Percentiles rank a stretch among this genome's conserved stretches.
These are phyloP conservation scores for Grigorovia jiainica DNA, from an alignment of 805 yeast species.

Conservation along the genomic window DNA sequence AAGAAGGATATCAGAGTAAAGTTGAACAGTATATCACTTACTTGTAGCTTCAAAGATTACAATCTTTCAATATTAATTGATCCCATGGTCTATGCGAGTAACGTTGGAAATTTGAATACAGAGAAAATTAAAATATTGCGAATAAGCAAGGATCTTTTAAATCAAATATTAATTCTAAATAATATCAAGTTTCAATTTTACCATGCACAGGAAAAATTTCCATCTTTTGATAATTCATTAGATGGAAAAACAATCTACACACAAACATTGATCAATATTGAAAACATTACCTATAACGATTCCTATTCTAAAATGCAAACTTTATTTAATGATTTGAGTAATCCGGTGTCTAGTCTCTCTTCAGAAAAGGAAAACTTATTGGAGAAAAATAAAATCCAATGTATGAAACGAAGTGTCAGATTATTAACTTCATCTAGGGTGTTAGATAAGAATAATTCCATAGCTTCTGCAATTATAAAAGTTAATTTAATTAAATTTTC, in stretches of 20 bases:
- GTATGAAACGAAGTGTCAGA: slow-evolving; percentile 20
- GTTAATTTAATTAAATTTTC: slow-evolving; percentile 8
- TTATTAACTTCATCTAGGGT: slow-evolving; percentile 20
- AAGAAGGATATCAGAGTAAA: not conserved
- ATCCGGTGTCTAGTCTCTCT: not conserved
- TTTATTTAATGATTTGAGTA: not conserved
- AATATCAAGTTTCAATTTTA: not conserved
- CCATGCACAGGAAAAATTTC: not conserved
- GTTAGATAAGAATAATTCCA: slow-evolving; percentile 12
- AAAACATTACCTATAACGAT: not conserved
- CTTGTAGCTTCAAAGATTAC: not conserved
- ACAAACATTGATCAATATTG: not conserved
- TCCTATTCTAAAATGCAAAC: not conserved
- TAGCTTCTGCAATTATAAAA: slow-evolving; percentile 11
- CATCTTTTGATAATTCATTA: not conserved
- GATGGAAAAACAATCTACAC: slow-evolving; percentile 1
- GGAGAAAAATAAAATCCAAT: not conserved
- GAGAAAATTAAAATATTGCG: not conserved
- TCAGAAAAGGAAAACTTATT: not conserved
- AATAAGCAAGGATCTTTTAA: not conserved
- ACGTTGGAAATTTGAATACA: not conserved
- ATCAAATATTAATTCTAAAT: slow-evolving; percentile 1
- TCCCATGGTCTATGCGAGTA: slow-evolving; percentile 2
- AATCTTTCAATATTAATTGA: slow-evolving; percentile 4
- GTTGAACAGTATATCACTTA: slow-evolving; percentile 2